Conservation (phyloP, 352 stramenopile genomes). For the Blastocystis sp. region DNA sequence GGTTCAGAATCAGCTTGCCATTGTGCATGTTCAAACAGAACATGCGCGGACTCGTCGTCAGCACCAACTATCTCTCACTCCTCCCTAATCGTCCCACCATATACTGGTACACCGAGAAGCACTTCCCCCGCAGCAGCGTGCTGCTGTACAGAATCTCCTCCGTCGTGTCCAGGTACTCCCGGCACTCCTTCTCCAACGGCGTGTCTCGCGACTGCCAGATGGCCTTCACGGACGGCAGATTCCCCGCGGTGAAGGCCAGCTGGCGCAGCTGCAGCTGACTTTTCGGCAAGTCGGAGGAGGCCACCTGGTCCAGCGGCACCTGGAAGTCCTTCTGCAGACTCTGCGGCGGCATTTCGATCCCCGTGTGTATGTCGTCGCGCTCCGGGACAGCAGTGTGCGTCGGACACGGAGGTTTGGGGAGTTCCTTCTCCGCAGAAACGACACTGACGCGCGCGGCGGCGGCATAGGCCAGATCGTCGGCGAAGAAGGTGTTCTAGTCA, state of each 20-base stretch:
- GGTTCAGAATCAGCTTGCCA: conserved; percentile 52
- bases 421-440: neutral
- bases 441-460: neutral
- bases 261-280: conserved; percentile 16
- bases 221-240: neutral
- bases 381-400: neutral
- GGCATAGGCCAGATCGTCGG: neutral
- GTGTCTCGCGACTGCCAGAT: neutral
- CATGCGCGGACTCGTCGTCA: conserved; percentile 48
- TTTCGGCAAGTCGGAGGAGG: neutral
- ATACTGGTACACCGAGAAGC: conserved; percentile 2
- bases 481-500: neutral
- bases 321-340: neutral
- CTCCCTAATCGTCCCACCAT: neutral
- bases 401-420: neutral
- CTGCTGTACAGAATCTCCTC: conserved; percentile 60
- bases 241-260: conserved; percentile 35
- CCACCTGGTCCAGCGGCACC: neutral
- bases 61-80: conserved; percentile 33
- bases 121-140: conserved; percentile 41
- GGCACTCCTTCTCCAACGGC: neutral
- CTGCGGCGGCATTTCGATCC: neutral
- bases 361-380: neutral
- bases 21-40: conserved; percentile 52
- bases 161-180: conserved; percentile 23